phyloP scores from a whole-genome alignment of 2,329 filamentous ascomycete species.

The Scopulariopsis brevicaulis region DNA sequence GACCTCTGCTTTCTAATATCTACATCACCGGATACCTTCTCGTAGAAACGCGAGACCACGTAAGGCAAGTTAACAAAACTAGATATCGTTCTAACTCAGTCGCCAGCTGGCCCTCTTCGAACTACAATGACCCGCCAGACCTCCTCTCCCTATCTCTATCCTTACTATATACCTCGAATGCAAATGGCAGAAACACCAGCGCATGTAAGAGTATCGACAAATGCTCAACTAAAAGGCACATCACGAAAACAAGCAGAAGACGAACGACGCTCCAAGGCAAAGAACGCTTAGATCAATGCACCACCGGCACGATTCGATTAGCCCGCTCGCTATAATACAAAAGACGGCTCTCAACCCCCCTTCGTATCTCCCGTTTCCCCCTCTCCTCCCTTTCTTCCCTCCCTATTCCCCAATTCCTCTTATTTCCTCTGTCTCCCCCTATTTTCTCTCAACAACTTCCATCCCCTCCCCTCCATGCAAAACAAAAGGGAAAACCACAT shows the following conservation, averaged over 20 bases:
- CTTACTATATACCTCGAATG: no score
- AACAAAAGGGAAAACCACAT: background rate
- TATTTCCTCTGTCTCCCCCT: background rate
- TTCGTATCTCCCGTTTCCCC: no score
- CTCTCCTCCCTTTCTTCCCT: background rate
- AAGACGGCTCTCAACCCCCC: background rate
- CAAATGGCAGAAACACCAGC: no score
- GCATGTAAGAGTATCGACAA: no score
- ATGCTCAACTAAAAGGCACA: background rate
- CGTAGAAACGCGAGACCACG: no score
- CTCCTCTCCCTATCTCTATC: no score
- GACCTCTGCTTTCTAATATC: no score
- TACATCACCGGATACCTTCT: no score
- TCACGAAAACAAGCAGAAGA: background rate
- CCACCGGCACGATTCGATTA: background rate
- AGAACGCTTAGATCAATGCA: background rate
- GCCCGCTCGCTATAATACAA: slow-evolving; percentile 1
- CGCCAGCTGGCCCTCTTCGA: no score
- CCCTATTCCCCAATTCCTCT: background rate
- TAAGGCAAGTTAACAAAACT: no score
- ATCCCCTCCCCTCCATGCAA: background rate
- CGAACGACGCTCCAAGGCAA: background rate
- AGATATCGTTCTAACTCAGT: no score
- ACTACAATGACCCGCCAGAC: no score
- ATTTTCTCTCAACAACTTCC: background rate